Conservation (phyloP, 305 asterid genomes). For the Fraxinus sp. region DNA sequence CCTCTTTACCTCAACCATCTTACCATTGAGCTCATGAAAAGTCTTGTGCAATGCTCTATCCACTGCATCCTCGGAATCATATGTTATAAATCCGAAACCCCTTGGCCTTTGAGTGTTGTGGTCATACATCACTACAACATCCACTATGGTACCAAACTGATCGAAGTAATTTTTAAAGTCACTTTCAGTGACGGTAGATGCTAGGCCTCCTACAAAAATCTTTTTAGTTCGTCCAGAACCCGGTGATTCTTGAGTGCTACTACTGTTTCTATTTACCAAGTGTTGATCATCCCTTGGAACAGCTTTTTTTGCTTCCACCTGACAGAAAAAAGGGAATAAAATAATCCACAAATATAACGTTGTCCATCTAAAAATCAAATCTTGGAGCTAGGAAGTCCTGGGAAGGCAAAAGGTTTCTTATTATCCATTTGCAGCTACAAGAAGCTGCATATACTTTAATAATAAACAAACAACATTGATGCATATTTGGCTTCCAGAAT, state of each 20-base stretch:
- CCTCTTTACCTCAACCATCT: slow-evolving; percentile 68
- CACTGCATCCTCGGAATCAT: slow-evolving; percentile 64
- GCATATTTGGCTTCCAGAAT: not conserved
- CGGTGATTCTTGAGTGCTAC: slow-evolving; percentile 49
- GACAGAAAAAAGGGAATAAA: slow-evolving; percentile 9
- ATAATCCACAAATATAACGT: not conserved
- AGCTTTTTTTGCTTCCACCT: slow-evolving; percentile 65
- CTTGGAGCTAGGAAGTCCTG: not conserved
- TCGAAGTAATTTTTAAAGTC: slow-evolving; percentile 55
- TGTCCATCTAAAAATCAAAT: not conserved
- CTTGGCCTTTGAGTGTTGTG: slow-evolving; percentile 71
- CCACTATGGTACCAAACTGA: slow-evolving; percentile 58
- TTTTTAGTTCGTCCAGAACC: slow-evolving; percentile 51
- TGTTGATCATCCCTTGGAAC: slow-evolving; percentile 54
- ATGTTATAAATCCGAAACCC: slow-evolving; percentile 67
- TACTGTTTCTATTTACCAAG: slow-evolving; percentile 38
- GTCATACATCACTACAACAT: slow-evolving; percentile 69
- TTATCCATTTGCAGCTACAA: not conserved
- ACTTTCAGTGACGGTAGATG: slow-evolving; percentile 48
- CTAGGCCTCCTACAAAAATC: slow-evolving; percentile 61
- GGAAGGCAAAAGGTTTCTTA: not conserved
- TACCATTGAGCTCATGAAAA: slow-evolving; percentile 65
- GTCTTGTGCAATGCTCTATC: slow-evolving; percentile 61
- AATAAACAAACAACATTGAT: not conserved
- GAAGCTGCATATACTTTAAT: not conserved